These are phyloP conservation scores for Fomitopsis serialis DNA, from an alignment of 768 basidiomycete species.

Conservation along the genomic window DNA sequence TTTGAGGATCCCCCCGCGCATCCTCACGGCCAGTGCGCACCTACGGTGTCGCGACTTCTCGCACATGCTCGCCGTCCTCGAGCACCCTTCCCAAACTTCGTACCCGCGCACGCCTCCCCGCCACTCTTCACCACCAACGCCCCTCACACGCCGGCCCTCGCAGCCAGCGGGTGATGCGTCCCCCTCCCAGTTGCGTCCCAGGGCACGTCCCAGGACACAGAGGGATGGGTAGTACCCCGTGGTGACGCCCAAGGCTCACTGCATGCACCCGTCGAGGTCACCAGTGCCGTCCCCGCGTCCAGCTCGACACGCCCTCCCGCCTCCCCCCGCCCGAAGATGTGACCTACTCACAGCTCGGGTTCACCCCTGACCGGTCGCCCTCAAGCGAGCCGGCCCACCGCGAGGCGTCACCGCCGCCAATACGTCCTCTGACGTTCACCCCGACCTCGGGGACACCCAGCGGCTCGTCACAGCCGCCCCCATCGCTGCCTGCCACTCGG, in stretches of 20 bases:
- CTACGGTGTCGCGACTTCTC: constrained; percentile 8
- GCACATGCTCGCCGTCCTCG: background rate
- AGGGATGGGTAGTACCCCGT: constrained; percentile 41
- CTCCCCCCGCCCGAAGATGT: constrained; percentile 23
- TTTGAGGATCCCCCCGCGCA: background rate
- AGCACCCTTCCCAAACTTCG: background rate
- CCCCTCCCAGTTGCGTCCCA: constrained; percentile 3
- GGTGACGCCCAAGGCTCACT: constrained; percentile 53
- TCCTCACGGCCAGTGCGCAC: background rate
- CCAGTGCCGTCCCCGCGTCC: constrained; percentile 31
- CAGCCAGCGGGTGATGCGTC: background rate
- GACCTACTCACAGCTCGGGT: constrained; percentile 33
- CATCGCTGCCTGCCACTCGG: background rate
- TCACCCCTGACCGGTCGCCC: constrained; percentile 20
- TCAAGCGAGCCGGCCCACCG: background rate
- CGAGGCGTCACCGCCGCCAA: background rate
- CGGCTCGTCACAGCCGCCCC: background rate
- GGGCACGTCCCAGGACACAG: constrained; percentile 38
- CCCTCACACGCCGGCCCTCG: background rate
- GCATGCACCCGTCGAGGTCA: constrained; percentile 33
- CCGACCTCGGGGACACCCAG: constrained; percentile 4
- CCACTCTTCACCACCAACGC: background rate
- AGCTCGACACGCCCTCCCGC: constrained; percentile 27
- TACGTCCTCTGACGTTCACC: background rate
- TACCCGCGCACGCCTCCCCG: constrained; percentile 6